phyloP scores from a whole-genome alignment of 345 rosid species.

The Populus nigra region DNA sequence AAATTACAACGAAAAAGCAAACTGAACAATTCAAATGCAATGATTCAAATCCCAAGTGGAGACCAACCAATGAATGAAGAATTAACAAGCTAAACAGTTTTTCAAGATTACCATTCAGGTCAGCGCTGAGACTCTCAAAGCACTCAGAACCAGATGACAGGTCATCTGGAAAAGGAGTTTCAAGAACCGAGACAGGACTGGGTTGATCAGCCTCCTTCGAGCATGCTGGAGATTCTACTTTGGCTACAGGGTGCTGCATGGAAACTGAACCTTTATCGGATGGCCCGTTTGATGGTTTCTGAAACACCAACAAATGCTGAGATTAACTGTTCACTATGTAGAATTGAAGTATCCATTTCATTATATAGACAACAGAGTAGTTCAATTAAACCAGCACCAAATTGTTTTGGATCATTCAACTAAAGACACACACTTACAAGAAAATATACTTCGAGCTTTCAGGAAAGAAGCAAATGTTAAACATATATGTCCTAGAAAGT shows the following conservation, averaged over 20 bases:
- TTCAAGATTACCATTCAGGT: conserved; percentile 71
- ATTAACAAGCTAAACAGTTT: not conserved
- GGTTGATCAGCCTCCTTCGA: conserved; percentile 90
- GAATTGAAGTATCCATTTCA: not conserved
- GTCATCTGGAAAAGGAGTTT: conserved; percentile 74
- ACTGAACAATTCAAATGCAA: not conserved
- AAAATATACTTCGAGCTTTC: not conserved
- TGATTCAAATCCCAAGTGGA: not conserved
- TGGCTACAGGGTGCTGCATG: conserved; percentile 39
- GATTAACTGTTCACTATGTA: not conserved
- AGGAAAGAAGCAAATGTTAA: not conserved
- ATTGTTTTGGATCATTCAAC: not conserved
- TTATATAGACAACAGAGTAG: not conserved
- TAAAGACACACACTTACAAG: not conserved
- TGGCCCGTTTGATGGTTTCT: conserved; percentile 48
- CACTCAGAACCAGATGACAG: conserved; percentile 80
- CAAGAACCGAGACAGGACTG: conserved; percentile 89
- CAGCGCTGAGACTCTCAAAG: conserved; percentile 89
- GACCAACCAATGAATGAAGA: not conserved
- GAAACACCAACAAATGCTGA: conserved; percentile 25
- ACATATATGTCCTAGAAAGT: not conserved
- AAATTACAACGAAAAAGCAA: not conserved
- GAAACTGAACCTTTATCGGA: conserved; percentile 35
- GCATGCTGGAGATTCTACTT: conserved; percentile 48
- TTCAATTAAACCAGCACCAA: not conserved